phyloP scores from a whole-genome alignment of 148 eudicot genomes.

The Tetragonia tetragonoides region DNA sequence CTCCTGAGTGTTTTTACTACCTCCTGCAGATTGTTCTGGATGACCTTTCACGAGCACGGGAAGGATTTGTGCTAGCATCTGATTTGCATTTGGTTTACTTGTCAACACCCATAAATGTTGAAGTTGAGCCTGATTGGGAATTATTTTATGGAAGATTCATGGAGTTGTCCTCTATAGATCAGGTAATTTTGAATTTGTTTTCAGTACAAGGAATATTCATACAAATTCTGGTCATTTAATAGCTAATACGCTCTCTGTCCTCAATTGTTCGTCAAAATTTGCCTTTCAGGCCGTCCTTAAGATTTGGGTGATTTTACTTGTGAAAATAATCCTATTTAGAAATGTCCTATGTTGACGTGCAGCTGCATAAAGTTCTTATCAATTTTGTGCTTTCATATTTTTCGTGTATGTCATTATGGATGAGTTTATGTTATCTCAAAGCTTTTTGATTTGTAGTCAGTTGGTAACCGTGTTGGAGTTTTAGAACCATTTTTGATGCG shows the following conservation, averaged over 20 bases:
- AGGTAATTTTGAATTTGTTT: constrained; percentile 45
- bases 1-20: background rate
- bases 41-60: constrained; percentile 95
- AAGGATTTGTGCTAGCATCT: constrained; percentile 97
- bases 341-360: background rate
- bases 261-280: background rate
- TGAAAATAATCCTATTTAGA: background rate
- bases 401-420: constrained; percentile 7
- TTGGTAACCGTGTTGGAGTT: constrained; percentile 97
- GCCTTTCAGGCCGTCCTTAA: background rate
- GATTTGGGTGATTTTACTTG: background rate
- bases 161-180: constrained; percentile 79
- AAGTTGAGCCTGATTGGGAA: constrained; percentile 99
- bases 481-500: constrained; percentile 93
- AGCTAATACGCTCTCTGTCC: background rate
- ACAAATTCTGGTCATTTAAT: background rate
- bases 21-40: constrained; percentile 76
- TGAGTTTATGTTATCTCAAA: constrained; percentile 14
- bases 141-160: constrained; percentile 89
- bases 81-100: constrained; percentile 97
- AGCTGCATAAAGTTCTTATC: background rate
- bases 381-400: background rate
- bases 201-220: background rate
- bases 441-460: constrained; percentile 55
- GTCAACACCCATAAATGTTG: constrained; percentile 94